Evolutionary conservation across 2,329 filamentous ascomycete genomes (phyloP), one percentile per base, ranked within the genome.

Genomic region (Zasmidium citrigriseum): DNA sequence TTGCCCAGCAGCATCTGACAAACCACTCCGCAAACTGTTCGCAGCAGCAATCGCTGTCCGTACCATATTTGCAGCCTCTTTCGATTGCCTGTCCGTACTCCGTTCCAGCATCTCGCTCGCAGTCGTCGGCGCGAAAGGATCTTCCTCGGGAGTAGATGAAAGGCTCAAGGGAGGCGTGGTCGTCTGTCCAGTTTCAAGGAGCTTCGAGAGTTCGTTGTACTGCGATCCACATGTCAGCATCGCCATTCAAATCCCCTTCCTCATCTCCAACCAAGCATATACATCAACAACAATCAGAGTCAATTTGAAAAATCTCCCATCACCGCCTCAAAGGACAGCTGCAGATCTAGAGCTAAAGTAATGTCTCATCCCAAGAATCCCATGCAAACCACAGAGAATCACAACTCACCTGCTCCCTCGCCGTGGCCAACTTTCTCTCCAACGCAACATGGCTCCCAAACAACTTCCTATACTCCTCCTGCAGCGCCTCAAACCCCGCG

Each of bases 341-440:
- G 72, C 76, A 80, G 78, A 74, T 80, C 78, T 80, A 81, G 77
- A 80, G 78, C 78, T 80, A 80, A 80, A n/a, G n/a, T 41, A 50
- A 67, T 57, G 58, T 70, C 67, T 72, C 78, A 78, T 73, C 67
- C 65, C 64, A 62, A 61, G 53, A 61, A 61, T 44, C 52, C n/a
- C 12, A 22, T 3, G 41, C 16, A 18, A 22, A 18, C 11, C 23
- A 60, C 46, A 22, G n/a, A 29, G 53, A 21, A 46, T 53, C 25
- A 3, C 54, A 27, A 59, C 77, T 64, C 72, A 81, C 79, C 77
- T 81, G 79, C 61, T 80, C 74, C 68, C 80, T 77, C 21, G 77
- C 77, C 67, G 75, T 79, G 16, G 72, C 75, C 47, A 82, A 70
- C 69, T 78, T 80, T 66, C 72, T 74, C 65, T 81, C 79, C 41